Conservation (phyloP, 345 rosid species). For the Excoecaria agallocha region DNA sequence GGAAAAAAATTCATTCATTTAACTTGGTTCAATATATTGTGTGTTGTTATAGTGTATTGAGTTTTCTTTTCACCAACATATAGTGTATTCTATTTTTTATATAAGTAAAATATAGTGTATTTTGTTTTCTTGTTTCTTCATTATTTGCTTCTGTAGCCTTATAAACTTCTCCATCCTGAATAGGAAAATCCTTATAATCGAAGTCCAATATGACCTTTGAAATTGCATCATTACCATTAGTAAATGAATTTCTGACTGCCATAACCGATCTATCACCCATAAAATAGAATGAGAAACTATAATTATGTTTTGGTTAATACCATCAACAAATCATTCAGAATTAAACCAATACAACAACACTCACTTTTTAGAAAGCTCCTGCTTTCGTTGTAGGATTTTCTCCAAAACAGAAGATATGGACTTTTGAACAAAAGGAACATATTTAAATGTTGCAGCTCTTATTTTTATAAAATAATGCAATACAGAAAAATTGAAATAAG, state of each 20-base stretch:
- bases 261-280: slow-evolving; percentile 38
- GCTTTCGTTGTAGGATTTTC: slow-evolving; percentile 76
- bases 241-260: slow-evolving; percentile 26
- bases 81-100: too few relatives aligned
- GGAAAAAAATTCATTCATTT: too few relatives aligned
- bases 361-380: slow-evolving; percentile 69
- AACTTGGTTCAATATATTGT: too few relatives aligned
- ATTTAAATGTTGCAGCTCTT: slow-evolving; percentile 69
- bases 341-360: slow-evolving; percentile 18
- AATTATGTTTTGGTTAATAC: neutral
- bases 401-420: slow-evolving; percentile 78
- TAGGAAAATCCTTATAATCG: slow-evolving; percentile 29
- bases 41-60: too few relatives aligned
- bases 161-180: slow-evolving; percentile 19
- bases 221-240: slow-evolving; percentile 10
- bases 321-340: slow-evolving; percentile 3
- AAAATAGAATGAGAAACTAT: neutral
- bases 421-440: slow-evolving; percentile 58
- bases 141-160: slow-evolving; percentile 17
- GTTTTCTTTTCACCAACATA: too few relatives aligned
- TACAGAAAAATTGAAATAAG: slow-evolving; percentile 5
- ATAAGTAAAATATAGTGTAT: too few relatives aligned
- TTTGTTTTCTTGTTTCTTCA: slow-evolving; percentile 22
- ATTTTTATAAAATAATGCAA: slow-evolving; percentile 46
- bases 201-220: slow-evolving; percentile 24